A percentile compares a stretch with the other conserved stretches of the same genome.
Conservation (phyloP, 2,329 filamentous ascomycete species). For the Fusarium pininemorale region DNA sequence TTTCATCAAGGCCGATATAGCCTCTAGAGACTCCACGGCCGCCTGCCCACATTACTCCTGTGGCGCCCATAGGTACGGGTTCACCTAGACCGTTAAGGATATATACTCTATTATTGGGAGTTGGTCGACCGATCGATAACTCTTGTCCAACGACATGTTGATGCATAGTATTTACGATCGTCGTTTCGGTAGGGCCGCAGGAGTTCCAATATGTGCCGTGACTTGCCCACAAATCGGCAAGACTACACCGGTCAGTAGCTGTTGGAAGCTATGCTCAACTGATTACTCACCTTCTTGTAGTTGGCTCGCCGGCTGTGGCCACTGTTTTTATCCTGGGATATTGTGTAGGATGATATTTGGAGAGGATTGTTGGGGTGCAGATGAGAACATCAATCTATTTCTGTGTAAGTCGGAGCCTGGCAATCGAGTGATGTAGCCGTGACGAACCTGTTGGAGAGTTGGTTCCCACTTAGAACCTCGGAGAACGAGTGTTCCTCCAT, state of each 20-base stretch:
- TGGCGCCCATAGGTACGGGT: conserved; percentile 56
- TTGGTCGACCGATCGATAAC: conserved; percentile 63
- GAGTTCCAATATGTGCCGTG: conserved; percentile 62
- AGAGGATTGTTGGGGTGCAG: conserved; percentile 64
- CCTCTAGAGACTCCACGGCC: conserved; percentile 64
- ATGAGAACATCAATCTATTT: conserved; percentile 61
- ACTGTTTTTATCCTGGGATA: conserved; percentile 62
- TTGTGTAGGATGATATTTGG: conserved; percentile 56
- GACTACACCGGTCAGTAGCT: conserved; percentile 37
- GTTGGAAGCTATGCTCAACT: background rate
- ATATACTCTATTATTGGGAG: conserved; percentile 60
- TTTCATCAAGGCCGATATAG: conserved; percentile 62
- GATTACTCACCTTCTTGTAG: conserved; percentile 51
- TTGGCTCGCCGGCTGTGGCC: conserved; percentile 66
- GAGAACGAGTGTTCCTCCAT: conserved; percentile 64
- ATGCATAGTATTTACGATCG: conserved; percentile 67
- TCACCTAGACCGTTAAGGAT: conserved; percentile 57
- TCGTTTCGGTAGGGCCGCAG: conserved; percentile 69
- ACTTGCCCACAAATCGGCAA: conserved; percentile 66
- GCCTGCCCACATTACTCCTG: conserved; percentile 65
- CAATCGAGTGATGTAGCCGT: background rate
- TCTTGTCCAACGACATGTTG: conserved; percentile 56
- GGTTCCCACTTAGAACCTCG: conserved; percentile 60
- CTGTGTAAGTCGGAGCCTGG: background rate
- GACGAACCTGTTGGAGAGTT: conserved; percentile 55